These are phyloP conservation scores for Dicorynia guianensis DNA, from an alignment of 306 rosid species.

Conservation along the genomic window DNA sequence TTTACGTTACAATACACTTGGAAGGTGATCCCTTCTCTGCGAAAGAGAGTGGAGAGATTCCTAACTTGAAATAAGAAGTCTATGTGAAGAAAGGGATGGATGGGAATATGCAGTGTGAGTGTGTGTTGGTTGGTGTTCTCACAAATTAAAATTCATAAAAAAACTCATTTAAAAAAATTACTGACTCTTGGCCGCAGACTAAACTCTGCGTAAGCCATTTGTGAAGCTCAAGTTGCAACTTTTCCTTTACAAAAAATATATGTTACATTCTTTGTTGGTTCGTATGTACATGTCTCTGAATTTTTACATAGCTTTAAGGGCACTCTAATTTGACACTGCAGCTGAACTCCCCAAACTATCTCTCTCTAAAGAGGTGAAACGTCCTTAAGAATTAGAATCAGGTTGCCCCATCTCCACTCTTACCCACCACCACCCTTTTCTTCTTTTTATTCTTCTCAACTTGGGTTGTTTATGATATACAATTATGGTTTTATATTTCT, in stretches of 20 bases:
- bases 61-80: constrained; percentile 54
- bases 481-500: constrained; percentile 14
- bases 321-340: constrained; percentile 80
- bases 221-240: no score
- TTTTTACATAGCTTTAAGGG: constrained; percentile 59
- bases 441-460: not conserved
- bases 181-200: no score
- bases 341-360: constrained; percentile 50
- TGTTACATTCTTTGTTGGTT: constrained; percentile 51
- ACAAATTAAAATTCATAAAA: no score
- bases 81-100: constrained; percentile 51
- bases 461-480: not conserved
- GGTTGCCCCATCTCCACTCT: constrained; percentile 85
- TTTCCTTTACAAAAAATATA: not conserved
- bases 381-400: constrained; percentile 54
- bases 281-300: constrained; percentile 51
- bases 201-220: no score
- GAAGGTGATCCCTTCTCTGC: no score
- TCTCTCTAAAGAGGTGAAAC: constrained; percentile 67
- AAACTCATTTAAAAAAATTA: no score
- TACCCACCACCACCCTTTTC: constrained; percentile 47
- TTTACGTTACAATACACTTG: not conserved
- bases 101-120: constrained; percentile 39
- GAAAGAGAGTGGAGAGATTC: constrained; percentile 26
- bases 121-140: constrained; percentile 36